phyloP scores from a whole-genome alignment of 805 yeast genomes.

The Brettanomyces naardenensis region DNA sequence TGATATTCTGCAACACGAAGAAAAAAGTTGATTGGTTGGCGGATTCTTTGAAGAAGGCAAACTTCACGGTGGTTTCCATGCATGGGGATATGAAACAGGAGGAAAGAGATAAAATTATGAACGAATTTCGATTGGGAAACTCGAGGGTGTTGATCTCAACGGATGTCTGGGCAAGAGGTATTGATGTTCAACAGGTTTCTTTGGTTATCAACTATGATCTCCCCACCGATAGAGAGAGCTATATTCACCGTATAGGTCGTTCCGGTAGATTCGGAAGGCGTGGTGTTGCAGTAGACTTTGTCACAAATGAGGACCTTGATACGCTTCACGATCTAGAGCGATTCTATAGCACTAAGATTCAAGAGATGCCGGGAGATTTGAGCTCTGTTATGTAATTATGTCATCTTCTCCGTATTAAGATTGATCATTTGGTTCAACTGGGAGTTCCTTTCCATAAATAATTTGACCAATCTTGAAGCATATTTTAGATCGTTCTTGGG shows the following conservation, averaged over 20 bases:
- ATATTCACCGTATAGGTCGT: constrained; percentile 96
- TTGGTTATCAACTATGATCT: constrained; percentile 91
- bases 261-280: constrained; percentile 98
- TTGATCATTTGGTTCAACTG: constrained; percentile 8
- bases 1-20: constrained; percentile 94
- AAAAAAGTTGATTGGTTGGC: constrained; percentile 88
- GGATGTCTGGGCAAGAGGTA: constrained; percentile 96
- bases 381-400: not conserved
- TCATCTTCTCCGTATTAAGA: constrained; percentile 1
- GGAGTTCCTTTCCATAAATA: constrained; percentile 17
- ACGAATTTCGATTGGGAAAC: constrained; percentile 90
- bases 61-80: constrained; percentile 90
- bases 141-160: constrained; percentile 90
- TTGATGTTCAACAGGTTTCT: constrained; percentile 95
- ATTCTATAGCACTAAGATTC: constrained; percentile 83
- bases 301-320: constrained; percentile 70
- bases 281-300: constrained; percentile 94
- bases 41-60: constrained; percentile 60
- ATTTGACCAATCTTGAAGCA: constrained; percentile 11
- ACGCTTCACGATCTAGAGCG: constrained; percentile 80
- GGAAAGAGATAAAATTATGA: constrained; percentile 92
- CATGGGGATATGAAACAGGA: constrained; percentile 94
- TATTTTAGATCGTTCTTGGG: constrained; percentile 18
- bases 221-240: constrained; percentile 85
- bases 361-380: constrained; percentile 72